Percentiles rank a stretch among this genome's conserved stretches.
phyloP scores from a whole-genome alignment of 139 green algal genomes.

The Pleodorina starrii region DNA sequence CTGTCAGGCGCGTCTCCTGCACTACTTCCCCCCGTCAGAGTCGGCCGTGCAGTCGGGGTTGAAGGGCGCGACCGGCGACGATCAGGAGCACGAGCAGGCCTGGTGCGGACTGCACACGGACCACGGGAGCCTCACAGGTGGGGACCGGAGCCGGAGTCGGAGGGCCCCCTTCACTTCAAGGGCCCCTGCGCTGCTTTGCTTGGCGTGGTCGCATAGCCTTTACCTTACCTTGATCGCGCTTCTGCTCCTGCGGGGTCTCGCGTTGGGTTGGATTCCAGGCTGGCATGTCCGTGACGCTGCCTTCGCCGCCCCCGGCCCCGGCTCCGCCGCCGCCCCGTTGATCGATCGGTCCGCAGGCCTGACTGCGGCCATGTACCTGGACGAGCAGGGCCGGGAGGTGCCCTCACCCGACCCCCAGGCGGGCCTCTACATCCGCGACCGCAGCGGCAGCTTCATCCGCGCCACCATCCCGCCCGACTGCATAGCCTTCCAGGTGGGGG shows the following conservation, averaged over 20 bases:
- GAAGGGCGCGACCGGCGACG: not conserved
- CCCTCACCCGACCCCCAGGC: conserved; percentile 67
- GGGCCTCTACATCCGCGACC: conserved; percentile 75
- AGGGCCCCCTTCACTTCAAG: too few species aligned
- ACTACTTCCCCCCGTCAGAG: conserved; percentile 77
- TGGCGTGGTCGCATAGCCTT: too few species aligned
- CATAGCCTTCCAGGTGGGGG: conserved; percentile 81
- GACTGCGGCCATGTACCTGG: conserved; percentile 78
- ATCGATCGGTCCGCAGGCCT: conserved; percentile 72
- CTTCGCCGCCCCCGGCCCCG: too few species aligned
- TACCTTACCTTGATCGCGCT: too few species aligned
- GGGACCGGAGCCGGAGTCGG: too few species aligned
- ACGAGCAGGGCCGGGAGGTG: conserved; percentile 50
- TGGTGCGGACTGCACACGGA: conserved; percentile 90
- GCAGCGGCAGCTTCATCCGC: conserved; percentile 59
- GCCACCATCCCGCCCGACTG: conserved; percentile 71
- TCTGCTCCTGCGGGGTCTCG: too few species aligned
- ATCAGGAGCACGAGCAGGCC: not conserved
- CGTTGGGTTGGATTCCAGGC: too few species aligned
- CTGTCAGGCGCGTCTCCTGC: conserved; percentile 81
- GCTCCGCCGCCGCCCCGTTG: too few species aligned
- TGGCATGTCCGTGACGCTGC: too few species aligned
- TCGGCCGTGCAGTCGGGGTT: not conserved
- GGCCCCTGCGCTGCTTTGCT: too few species aligned
- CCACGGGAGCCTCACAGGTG: conserved; percentile 81